A percentile compares a stretch with the other conserved stretches of the same genome.
Evolutionary conservation across 345 rosid genomes (phyloP).

Genomic region (Populus euphratica): DNA sequence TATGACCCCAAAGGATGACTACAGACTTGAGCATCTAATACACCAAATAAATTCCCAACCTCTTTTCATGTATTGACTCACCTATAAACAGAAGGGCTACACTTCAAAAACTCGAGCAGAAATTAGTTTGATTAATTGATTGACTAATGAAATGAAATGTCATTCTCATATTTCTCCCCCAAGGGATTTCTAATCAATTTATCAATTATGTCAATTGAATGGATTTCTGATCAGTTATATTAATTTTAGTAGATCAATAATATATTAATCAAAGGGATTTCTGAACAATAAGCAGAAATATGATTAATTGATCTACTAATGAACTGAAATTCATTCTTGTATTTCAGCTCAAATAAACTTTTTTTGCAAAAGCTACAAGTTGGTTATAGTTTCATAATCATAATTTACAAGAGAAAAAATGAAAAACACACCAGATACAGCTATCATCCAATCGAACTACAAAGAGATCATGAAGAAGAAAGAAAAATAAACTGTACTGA

Average conservation of each 20-base stretch:
- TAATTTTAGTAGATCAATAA: no score
- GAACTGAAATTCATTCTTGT: not conserved
- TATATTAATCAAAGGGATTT: no score
- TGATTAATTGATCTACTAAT: no score
- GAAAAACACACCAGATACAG: not conserved
- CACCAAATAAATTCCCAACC: not conserved
- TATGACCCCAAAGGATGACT: slow-evolving; percentile 1
- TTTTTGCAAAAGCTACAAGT: not conserved
- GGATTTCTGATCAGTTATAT: no score
- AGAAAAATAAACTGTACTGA: not conserved
- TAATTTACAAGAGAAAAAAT: not conserved
- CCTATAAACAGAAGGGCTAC: not conserved
- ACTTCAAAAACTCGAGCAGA: not conserved
- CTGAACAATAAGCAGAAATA: no score
- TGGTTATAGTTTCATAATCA: not conserved
- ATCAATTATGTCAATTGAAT: no score
- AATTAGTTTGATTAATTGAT: not conserved
- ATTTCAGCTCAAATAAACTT: not conserved
- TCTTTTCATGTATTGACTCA: not conserved
- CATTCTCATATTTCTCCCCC: no score
- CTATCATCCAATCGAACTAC: not conserved
- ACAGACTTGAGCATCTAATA: not conserved
- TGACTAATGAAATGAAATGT: no score
- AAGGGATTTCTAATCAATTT: no score
- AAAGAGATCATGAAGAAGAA: not conserved